Evolutionary conservation across 148 eudicot genomes (phyloP).

Genomic region (Rhododendron kiyosumense): DNA sequence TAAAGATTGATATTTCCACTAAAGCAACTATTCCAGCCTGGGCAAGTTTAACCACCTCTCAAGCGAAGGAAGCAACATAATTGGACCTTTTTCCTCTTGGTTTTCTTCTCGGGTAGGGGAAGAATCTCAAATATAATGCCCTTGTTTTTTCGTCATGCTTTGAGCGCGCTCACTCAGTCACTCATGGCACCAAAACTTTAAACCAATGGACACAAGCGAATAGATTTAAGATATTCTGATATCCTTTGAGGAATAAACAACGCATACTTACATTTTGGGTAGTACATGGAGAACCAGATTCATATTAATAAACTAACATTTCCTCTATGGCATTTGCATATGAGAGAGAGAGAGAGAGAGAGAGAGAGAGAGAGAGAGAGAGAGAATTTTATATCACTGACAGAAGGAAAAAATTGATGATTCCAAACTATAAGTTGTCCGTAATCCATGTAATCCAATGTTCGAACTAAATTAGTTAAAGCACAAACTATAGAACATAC

Average conservation of each 20-base stretch:
- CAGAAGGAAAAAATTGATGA: background rate
- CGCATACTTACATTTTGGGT: background rate
- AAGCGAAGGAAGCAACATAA: background rate
- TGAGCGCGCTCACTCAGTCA: background rate
- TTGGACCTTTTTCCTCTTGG: background rate
- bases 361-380: background rate
- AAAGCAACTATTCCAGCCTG: background rate
- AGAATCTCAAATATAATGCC: background rate
- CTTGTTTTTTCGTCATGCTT: background rate
- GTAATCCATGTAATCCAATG: background rate
- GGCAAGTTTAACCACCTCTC: background rate
- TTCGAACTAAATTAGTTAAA: background rate
- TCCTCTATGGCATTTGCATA: background rate
- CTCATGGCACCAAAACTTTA: background rate
- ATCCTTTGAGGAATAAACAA: background rate
- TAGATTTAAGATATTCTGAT: background rate
- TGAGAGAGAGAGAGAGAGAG: background rate
- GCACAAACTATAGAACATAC: constrained; percentile 26
- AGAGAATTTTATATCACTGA: background rate
- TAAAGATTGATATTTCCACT: background rate
- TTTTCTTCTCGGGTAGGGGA: background rate
- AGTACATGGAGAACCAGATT: background rate
- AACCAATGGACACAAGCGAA: background rate
- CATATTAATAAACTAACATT: background rate
- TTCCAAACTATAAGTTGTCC: background rate